Evolutionary conservation across 306 rosid genomes (phyloP).

Genomic region (Lupinus albus): DNA sequence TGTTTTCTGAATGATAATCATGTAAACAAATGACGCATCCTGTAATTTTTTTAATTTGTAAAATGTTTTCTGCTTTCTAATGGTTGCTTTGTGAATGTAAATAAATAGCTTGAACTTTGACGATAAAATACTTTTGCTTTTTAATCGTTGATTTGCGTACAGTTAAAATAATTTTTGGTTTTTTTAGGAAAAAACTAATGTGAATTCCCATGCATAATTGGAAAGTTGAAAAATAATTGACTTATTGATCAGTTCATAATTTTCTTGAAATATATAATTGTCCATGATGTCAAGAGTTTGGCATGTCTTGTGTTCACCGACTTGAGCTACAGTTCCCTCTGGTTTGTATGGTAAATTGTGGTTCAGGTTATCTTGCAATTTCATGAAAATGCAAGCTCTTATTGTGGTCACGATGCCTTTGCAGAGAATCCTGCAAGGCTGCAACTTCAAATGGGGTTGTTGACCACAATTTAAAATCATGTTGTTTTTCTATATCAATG

Average conservation of each 20-base stretch:
- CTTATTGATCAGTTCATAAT: not conserved
- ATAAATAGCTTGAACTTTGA: not conserved
- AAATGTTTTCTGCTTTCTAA: not conserved
- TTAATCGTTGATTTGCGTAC: not conserved
- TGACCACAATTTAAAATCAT: too few species aligned
- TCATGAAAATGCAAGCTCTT: too few species aligned
- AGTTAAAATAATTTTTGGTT: too few species aligned
- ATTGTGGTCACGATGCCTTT: too few species aligned
- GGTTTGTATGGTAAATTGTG: too few species aligned
- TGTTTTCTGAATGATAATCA: not conserved
- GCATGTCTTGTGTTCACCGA: not conserved
- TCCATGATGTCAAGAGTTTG: not conserved
- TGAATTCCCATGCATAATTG: too few species aligned
- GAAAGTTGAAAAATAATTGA: too few species aligned
- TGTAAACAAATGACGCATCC: not conserved
- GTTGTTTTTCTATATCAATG: conserved; percentile 1
- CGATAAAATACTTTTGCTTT: not conserved
- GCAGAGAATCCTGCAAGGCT: too few species aligned
- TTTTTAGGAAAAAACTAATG: too few species aligned
- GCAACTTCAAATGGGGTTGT: too few species aligned
- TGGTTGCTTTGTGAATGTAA: not conserved
- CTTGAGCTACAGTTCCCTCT: not conserved
- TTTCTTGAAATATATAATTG: not conserved
- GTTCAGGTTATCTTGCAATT: too few species aligned
- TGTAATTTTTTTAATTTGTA: too few species aligned